Evolutionary conservation across 2,329 filamentous ascomycete species (phyloP), one percentile per base, ranked within the genome.

Genomic region (Xylaria polymorpha): DNA sequence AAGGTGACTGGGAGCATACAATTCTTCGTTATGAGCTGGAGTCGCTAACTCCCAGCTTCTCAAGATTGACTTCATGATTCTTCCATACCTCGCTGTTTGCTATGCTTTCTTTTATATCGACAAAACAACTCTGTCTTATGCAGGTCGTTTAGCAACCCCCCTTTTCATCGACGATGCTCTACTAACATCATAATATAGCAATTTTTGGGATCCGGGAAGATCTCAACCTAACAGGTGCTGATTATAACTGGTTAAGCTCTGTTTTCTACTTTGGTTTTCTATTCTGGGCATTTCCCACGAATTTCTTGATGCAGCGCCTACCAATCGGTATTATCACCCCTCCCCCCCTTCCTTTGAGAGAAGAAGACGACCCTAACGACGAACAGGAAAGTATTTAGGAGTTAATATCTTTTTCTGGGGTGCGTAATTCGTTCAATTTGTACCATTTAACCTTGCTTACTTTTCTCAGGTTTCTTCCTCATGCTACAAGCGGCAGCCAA

Each of bases 121-220:
- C 59, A 78, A 87, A 79, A 87, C 85, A 0, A 87, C 83, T 0
- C 75, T 87, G 3, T 85, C 82, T 18, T 89, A 88, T 72, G 87
- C 88, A 0, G 87, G 74, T 75, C 15, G 73, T 66, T 25, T 48
- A 7, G 35, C 0, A 1, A 9, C n/a, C 43, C 2, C 43, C 1
- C 15, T 37, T 32, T 22, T 3, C 8, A 14, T 59, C 12, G 50
- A 8, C 22, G 4, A 15, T 46, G 10, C 18, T 9, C 4, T 48
- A 15, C 65, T 73, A 44, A 69, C 59, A 37, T 29, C 25, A 29
- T 29, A 7, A n/a, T 3, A n/a, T 29, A 75, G 73, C 87, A 12
- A 86, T 90, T 46, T 89, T 89, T 71, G 87, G 87, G 0, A 88
- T 90, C 59, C 77, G 80, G n/a, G 82, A 88, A 20, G 87, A 90